These are phyloP conservation scores for Arthrobotrys musiformis DNA, from an alignment of 2,329 filamentous ascomycete species.

Conservation along the genomic window DNA sequence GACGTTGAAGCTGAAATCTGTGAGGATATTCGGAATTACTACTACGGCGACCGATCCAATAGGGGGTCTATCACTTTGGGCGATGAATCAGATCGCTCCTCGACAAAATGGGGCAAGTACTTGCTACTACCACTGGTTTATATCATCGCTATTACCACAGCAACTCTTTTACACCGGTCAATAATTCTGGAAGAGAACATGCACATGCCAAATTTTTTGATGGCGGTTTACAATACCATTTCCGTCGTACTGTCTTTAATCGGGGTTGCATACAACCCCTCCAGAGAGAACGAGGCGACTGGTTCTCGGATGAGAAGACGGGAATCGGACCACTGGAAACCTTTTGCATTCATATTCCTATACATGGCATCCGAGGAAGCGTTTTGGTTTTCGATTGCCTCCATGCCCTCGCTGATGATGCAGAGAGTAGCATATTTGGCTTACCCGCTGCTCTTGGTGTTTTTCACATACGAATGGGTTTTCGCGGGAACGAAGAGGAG, in stretches of 20 bases:
- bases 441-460: conserved; percentile 15
- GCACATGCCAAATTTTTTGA: conserved; percentile 24
- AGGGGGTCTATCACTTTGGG: neutral
- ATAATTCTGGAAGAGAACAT: neutral
- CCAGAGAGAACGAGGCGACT: neutral
- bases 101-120: neutral
- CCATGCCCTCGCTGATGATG: neutral
- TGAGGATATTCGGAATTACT: conserved; percentile 1
- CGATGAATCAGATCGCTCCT: neutral
- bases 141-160: neutral
- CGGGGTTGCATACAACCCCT: neutral
- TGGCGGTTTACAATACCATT: conserved; percentile 34
- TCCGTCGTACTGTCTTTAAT: neutral
- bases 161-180: neutral
- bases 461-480: conserved; percentile 44
- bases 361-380: conserved; percentile 36
- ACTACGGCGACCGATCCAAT: neutral
- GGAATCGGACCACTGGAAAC: conserved; percentile 18
- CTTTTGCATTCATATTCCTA: conserved; percentile 40
- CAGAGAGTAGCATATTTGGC: neutral
- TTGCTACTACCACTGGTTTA: conserved; percentile 10
- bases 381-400: conserved; percentile 22
- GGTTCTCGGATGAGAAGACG: neutral
- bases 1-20: neutral
- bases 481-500: neutral